Base-by-base conservation (phyloP, 306 rosid genomes). In the Glycine tomentella region DNA sequence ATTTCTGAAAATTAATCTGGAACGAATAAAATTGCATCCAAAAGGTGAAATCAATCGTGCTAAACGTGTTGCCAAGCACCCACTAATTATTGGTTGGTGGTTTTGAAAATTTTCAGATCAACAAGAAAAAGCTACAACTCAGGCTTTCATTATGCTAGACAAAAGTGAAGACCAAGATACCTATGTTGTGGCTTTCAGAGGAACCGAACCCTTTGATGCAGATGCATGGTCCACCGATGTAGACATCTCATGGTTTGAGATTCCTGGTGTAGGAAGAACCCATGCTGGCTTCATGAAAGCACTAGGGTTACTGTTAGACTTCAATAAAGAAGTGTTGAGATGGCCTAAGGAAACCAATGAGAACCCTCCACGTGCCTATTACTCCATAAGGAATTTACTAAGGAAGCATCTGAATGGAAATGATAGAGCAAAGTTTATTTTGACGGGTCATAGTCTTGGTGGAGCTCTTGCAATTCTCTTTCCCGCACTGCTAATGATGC, bases 261-360 rank as follows among this genome's bases (percentile, higher is more conserved):
- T 90, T n/a, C n/a, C n/a, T 3, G 34, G 25, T 13, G 34, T 66
- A 0, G 97, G 92, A 51, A 88, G 53, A 70, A 84, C 82, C 62
- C 97, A 92, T 64, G 92, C 90, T 1, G 93, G 97, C 25, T 92
- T 91, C 70, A 89, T 91, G 93, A 91, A 92, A 77, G 85, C 91
- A 6, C 80, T 92, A 11, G 95, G 92, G 3, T 79, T 91, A 14
- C 87, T 10, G 2, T 0, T 69, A 10, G 40, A 68, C 2, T 17
- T 42, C 2, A 11, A 78, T 2, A 85, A 71, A 42, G 45, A 20
- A 11, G 31, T 4, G 7, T 52, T 38, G 0, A 93, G 90, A 4
- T 92, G 90, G 88, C 90, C 92, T 0, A 78, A 77, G 72, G 14
- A 86, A 74, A 33, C 9, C 40, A 56, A 56, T 9, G 5, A 16